A percentile compares a stretch with the other conserved stretches of the same genome.
phyloP scores from a whole-genome alignment of 179 eudicot species.

The Beta macrorhiza region DNA sequence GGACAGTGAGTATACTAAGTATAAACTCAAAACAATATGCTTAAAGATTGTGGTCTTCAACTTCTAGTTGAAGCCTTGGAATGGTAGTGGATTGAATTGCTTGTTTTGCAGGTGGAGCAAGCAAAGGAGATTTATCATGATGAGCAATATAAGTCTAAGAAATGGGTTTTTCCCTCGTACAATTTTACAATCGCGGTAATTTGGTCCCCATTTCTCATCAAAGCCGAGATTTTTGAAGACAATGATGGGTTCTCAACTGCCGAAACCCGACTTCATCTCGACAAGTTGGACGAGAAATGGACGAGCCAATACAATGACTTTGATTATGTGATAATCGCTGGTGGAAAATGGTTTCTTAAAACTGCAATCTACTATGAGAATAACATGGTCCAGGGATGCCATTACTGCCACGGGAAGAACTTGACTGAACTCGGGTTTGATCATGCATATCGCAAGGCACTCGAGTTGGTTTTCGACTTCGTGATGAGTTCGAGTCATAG shows the following conservation, averaged over 20 bases:
- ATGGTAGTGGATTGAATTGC: background rate
- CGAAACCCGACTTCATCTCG: conserved; percentile 56
- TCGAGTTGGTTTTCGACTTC: conserved; percentile 39
- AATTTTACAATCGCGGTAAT: conserved; percentile 59
- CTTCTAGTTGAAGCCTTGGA: no score
- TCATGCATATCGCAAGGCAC: conserved; percentile 51
- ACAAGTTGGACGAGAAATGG: conserved; percentile 62
- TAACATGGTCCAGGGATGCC: conserved; percentile 63
- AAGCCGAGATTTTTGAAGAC: conserved; percentile 66
- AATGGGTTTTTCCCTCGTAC: conserved; percentile 64
- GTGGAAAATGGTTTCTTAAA: conserved; percentile 85
- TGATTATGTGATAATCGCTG: conserved; percentile 58
- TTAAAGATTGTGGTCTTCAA: no score
- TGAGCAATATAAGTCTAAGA: conserved; percentile 48
- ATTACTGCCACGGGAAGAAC: conserved; percentile 58
- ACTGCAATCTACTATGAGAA: conserved; percentile 71
- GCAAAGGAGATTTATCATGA: conserved; percentile 65
- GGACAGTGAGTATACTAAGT: no score
- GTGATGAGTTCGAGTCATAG: conserved; percentile 43
- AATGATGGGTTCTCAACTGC: conserved; percentile 58
- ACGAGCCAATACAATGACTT: conserved; percentile 44
- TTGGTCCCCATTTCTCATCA: conserved; percentile 72
- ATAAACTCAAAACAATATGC: no score
- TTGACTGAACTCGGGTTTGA: conserved; percentile 60
- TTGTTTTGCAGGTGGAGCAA: conserved; percentile 53